Percentiles rank a stretch among this genome's conserved stretches.
Evolutionary conservation across 2,329 filamentous ascomycete genomes (phyloP).

Genomic region (Aspergillus flavus): DNA sequence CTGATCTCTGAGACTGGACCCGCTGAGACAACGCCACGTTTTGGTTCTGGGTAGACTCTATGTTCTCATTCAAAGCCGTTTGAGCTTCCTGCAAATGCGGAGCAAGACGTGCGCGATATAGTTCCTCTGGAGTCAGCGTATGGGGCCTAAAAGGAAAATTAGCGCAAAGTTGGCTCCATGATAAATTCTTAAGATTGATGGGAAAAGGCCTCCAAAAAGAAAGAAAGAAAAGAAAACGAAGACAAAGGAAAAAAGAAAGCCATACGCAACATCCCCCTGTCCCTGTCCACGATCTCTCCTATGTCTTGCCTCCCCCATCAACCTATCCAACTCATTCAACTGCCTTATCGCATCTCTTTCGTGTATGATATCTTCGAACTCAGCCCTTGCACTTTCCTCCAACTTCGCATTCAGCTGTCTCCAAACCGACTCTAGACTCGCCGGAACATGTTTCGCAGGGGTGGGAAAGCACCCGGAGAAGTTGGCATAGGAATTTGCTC

Average conservation of each 20-base stretch:
- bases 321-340: constrained; percentile 62
- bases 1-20: constrained; percentile 56
- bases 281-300: constrained; percentile 50
- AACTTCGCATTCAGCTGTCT: constrained; percentile 61
- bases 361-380: constrained; percentile 63
- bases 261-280: constrained; percentile 51
- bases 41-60: constrained; percentile 53
- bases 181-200: not conserved
- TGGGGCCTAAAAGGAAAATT: constrained; percentile 52
- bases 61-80: constrained; percentile 50
- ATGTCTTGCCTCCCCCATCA: constrained; percentile 60
- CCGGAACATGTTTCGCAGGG: constrained; percentile 59
- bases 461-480: constrained; percentile 68
- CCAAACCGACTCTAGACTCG: constrained; percentile 59
- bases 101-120: constrained; percentile 62
- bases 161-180: not conserved
- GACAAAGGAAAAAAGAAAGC: constrained; percentile 17
- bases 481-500: constrained; percentile 62
- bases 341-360: constrained; percentile 59
- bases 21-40: constrained; percentile 57
- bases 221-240: not conserved
- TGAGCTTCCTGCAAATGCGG: constrained; percentile 58
- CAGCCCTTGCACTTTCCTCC: constrained; percentile 58
- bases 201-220: not conserved
- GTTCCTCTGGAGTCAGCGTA: constrained; percentile 57